These are phyloP conservation scores for Phytophthora kernoviae DNA, from an alignment of 352 stramenopile species.

Conservation along the genomic window DNA sequence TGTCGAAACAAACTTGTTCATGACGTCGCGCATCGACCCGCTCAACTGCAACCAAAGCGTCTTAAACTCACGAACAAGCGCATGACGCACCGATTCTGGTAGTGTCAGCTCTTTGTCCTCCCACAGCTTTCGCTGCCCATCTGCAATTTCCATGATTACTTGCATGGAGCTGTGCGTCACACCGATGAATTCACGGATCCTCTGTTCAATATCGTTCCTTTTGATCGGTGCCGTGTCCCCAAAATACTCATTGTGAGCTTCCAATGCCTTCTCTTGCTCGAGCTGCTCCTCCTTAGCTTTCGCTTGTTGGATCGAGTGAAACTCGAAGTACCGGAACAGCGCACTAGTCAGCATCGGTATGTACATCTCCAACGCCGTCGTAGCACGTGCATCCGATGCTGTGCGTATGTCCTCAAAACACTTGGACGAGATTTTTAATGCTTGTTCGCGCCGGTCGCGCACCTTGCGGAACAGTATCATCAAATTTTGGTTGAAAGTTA, in stretches of 20 bases:
- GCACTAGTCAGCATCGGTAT: constrained; percentile 54
- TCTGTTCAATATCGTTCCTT: constrained; percentile 64
- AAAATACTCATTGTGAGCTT: constrained; percentile 63
- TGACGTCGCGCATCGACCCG: constrained; percentile 61
- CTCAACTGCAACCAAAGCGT: constrained; percentile 50
- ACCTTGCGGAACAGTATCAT: constrained; percentile 39
- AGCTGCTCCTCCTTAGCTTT: constrained; percentile 52
- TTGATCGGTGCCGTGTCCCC: constrained; percentile 65
- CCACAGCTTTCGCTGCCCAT: constrained; percentile 60
- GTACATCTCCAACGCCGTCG: constrained; percentile 37
- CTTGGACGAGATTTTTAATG: constrained; percentile 27
- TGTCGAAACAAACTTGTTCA: constrained; percentile 34
- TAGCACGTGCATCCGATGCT: constrained; percentile 33
- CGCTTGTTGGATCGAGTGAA: constrained; percentile 58
- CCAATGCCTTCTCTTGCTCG: constrained; percentile 49
- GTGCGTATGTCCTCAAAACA: constrained; percentile 30
- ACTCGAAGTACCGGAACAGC: constrained; percentile 59
- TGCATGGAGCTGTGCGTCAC: constrained; percentile 62
- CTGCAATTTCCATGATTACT: constrained; percentile 58
- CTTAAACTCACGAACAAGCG: constrained; percentile 51
- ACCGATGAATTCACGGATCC: constrained; percentile 67
- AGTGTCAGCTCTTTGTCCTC: constrained; percentile 43
- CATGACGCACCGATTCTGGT: constrained; percentile 30
- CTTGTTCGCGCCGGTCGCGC: constrained; percentile 29
- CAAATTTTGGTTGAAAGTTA: constrained; percentile 41